A percentile compares a stretch with the other conserved stretches of the same genome.
Conservation (phyloP, 1,139 yeast genomes). For the Hyphopichia wangnamkhiaoensis region DNA sequence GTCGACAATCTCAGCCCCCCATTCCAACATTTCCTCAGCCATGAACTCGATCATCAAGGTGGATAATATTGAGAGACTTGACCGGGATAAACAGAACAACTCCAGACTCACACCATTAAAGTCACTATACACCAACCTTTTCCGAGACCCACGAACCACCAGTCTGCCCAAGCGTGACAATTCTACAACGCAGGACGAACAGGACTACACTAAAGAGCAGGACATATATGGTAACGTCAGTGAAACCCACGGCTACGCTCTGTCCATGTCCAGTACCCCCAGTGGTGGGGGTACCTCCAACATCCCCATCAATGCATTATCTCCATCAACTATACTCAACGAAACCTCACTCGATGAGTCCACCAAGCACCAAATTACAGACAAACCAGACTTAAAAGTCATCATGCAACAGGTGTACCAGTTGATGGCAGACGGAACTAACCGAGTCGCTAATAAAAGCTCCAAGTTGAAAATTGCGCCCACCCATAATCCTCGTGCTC, state of each 20-base stretch:
- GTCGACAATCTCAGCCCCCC: constrained; percentile 1
- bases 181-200: neutral
- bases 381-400: constrained; percentile 15
- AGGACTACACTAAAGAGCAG: constrained; percentile 7
- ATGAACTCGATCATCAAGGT: constrained; percentile 1
- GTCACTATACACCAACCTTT: neutral
- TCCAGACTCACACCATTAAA: neutral
- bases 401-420: constrained; percentile 31
- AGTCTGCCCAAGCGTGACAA: too few species aligned
- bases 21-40: constrained; percentile 3
- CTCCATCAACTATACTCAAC: too few species aligned
- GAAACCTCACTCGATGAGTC: too few species aligned
- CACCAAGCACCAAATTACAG: too few species aligned
- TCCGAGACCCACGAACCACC: neutral
- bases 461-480: constrained; percentile 4
- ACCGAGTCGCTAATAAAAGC: constrained; percentile 6
- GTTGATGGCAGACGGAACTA: constrained; percentile 19
- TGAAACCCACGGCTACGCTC: constrained; percentile 13
- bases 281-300: neutral
- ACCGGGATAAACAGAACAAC: neutral
- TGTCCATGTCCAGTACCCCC: neutral
- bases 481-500: constrained; percentile 15
- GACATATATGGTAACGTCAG: constrained; percentile 27
- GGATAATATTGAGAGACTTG: neutral
- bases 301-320: neutral